Percentiles rank a stretch among this genome's conserved stretches.
phyloP scores from a whole-genome alignment of 148 eudicot genomes.

The Chenopodium suecicum region DNA sequence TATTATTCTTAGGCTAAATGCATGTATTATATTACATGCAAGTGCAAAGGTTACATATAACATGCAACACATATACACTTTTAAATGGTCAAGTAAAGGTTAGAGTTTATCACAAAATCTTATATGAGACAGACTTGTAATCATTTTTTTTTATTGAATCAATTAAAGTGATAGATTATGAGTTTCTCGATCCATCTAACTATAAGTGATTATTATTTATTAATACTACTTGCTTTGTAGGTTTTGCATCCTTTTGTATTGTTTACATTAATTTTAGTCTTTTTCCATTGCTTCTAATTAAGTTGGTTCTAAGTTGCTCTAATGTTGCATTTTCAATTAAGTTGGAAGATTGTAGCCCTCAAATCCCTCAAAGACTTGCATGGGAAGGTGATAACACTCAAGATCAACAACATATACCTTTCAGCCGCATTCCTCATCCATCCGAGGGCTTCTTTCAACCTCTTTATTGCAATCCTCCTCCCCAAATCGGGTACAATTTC shows the following conservation, averaged over 20 bases:
- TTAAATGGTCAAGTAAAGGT: too few species aligned
- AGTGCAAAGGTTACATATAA: neutral
- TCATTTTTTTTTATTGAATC: too few species aligned
- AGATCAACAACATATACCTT: slow-evolving; percentile 36
- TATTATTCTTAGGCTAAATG: neutral
- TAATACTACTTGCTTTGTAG: too few species aligned
- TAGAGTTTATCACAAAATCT: too few species aligned
- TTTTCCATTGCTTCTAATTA: neutral
- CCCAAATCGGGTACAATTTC: slow-evolving; percentile 40
- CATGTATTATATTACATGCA: neutral
- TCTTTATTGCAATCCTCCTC: slow-evolving; percentile 33
- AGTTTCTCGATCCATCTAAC: too few species aligned
- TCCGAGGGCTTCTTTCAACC: slow-evolving; percentile 52
- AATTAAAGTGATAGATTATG: too few species aligned
- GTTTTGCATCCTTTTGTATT: too few species aligned
- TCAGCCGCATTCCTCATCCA: slow-evolving; percentile 29
- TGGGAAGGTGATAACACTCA: slow-evolving; percentile 46
- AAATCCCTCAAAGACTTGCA: slow-evolving; percentile 26
- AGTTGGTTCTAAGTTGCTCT: too few species aligned
- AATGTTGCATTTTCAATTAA: slow-evolving; percentile 35
- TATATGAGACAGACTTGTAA: too few species aligned
- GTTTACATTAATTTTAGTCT: neutral
- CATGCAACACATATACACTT: too few species aligned
- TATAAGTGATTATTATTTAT: too few species aligned
- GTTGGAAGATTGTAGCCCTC: slow-evolving; percentile 49